A percentile compares a stretch with the other conserved stretches of the same genome.
phyloP scores from a whole-genome alignment of 2,329 filamentous ascomycete species.

The Exophiala dermatitidis region DNA sequence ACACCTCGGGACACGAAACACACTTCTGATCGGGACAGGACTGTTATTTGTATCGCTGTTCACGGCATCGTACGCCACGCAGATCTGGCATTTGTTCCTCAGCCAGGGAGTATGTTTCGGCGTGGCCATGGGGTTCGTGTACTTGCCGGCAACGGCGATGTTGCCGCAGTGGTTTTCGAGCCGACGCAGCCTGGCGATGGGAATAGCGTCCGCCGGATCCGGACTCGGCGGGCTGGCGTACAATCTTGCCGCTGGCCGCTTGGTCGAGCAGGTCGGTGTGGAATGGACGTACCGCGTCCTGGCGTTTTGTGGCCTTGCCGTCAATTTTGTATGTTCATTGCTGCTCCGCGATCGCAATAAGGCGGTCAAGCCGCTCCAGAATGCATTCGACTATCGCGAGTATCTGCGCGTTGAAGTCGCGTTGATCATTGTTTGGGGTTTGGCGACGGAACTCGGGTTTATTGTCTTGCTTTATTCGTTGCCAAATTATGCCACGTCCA shows the following conservation, averaged over 20 bases:
- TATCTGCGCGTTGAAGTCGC: slow-evolving; percentile 23
- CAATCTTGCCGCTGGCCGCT: slow-evolving; percentile 23
- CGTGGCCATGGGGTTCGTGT: slow-evolving; percentile 27
- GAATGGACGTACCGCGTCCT: slow-evolving; percentile 29
- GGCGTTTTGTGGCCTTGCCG: slow-evolving; percentile 25
- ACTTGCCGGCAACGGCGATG: slow-evolving; percentile 22
- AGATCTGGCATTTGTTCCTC: slow-evolving; percentile 27
- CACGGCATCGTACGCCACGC: slow-evolving; percentile 27
- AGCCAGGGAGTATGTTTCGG: slow-evolving; percentile 28
- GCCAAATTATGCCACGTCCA: slow-evolving; percentile 40
- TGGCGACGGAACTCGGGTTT: slow-evolving; percentile 43
- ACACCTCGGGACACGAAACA: slow-evolving; percentile 16
- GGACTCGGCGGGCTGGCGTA: slow-evolving; percentile 30
- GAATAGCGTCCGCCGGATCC: slow-evolving; percentile 28
- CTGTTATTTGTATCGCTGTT: slow-evolving; percentile 24
- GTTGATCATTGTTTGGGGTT: slow-evolving; percentile 33
- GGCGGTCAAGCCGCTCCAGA: slow-evolving; percentile 21
- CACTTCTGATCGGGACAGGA: slow-evolving; percentile 23
- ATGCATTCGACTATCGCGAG: slow-evolving; percentile 21
- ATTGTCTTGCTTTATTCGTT: slow-evolving; percentile 42
- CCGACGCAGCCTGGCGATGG: slow-evolving; percentile 28
- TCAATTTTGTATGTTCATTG: slow-evolving; percentile 25
- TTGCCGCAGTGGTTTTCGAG: slow-evolving; percentile 31
- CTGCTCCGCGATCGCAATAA: slow-evolving; percentile 29
- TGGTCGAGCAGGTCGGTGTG: slow-evolving; percentile 28